phyloP scores from a whole-genome alignment of 257 asterid genomes.

The Solanum etuberosum region DNA sequence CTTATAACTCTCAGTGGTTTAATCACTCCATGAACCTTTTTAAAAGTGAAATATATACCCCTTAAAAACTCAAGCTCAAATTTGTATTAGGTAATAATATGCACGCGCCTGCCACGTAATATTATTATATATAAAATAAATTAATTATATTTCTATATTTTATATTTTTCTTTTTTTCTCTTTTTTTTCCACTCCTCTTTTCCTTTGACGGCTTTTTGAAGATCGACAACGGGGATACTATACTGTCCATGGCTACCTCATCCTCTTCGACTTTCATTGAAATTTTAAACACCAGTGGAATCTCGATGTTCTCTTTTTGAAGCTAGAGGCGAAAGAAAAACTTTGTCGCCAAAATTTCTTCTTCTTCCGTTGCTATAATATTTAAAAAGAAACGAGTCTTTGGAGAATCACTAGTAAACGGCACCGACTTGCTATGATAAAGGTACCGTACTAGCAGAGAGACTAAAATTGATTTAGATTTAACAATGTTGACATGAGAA shows the following conservation, averaged over 20 bases:
- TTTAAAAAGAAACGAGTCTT: background rate
- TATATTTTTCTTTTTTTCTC: too few relatives aligned
- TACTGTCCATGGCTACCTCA: conserved; percentile 65
- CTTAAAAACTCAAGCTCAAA: background rate
- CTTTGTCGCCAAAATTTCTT: background rate
- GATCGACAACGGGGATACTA: conserved; percentile 38
- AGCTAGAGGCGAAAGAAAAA: conserved; percentile 1
- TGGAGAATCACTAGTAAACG: background rate
- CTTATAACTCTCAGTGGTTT: too few relatives aligned
- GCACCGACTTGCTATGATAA: background rate
- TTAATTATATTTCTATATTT: too few relatives aligned
- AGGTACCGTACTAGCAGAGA: conserved; percentile 18
- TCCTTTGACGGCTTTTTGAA: too few relatives aligned
- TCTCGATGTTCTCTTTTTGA: conserved; percentile 10
- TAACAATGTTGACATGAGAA: too few relatives aligned
- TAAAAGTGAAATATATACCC: background rate
- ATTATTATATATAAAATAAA: too few relatives aligned
- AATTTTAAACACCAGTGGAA: conserved; percentile 12
- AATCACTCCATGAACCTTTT: too few relatives aligned
- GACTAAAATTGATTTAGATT: background rate
- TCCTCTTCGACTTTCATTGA: conserved; percentile 61
- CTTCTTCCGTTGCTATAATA: background rate
- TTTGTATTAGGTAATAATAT: background rate
- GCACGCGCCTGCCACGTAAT: background rate
- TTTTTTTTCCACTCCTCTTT: too few relatives aligned